Base-by-base conservation (phyloP, 1,139 yeast species). In the Scheffersomyces lignicola region DNA sequence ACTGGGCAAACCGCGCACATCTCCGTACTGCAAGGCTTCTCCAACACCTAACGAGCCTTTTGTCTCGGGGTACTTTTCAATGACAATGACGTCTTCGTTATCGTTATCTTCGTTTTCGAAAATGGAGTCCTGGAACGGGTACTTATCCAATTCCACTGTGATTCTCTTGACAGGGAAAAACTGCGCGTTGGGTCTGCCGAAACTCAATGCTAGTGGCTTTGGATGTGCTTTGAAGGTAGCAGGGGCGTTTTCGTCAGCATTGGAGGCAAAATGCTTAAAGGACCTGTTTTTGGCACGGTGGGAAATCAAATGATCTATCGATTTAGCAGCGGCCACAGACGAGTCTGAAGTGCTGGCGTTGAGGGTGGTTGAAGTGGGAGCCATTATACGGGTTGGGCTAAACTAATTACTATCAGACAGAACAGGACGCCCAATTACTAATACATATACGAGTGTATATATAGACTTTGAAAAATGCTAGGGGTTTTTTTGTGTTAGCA, bases 21-120 rank as follows among this genome's bases (percentile, higher is more conserved):
- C 55, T 7, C 72, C 58, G 45, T 78, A 78, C 52, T 78, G 83
- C 39, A 78, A 66, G 1, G 78, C 80, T 17, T 29, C 31, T 12
- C 31, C 31, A 29, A 12, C 22, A 18, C 31, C 24, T 17, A 29
- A 29, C 5, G 18, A 23, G 12, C 11, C 22, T 17, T 16, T 31
- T 7, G 16, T 29, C 17, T 5, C 13, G 7, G 29, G 29, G 20
- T 10, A 26, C 18, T 26, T 26, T 4, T 26, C 29, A 15, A 26
- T 26, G 5, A 26, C 10, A 15, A 26, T 21, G 4, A 14, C 28
- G 10, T 7, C 28, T 7, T 7, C 5, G 9, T 26, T 21, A 4
- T 5, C 10, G 4, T 9, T 25, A n/a, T 14, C 28, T 15, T 26
- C 29, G 5, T 15, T 5, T 6, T 26, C 29, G 18, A 26, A 26